phyloP scores from a whole-genome alignment of 768 basidiomycete species.

The Phylloporus rhodoxanthus region DNA sequence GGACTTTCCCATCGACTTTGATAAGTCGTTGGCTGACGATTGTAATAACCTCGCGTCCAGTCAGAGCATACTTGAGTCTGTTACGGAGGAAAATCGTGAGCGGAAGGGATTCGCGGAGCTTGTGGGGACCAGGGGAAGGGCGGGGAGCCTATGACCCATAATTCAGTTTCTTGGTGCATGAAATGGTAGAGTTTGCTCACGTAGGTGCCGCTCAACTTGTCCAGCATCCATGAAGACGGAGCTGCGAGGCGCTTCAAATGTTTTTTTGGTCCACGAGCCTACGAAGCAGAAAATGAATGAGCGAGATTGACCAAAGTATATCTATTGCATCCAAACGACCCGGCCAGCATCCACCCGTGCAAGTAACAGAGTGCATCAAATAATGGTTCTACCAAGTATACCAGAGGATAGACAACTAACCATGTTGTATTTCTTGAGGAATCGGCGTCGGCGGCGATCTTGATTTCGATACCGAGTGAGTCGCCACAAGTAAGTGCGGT shows the following conservation, averaged over 20 bases:
- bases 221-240: slow-evolving; percentile 99
- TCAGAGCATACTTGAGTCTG: slow-evolving; percentile 98
- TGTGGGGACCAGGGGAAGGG: slow-evolving; percentile 98
- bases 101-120: slow-evolving; percentile 96
- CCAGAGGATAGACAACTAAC: slow-evolving; percentile 21
- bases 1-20: slow-evolving; percentile 98
- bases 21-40: slow-evolving; percentile 96
- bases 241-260: slow-evolving; percentile 97
- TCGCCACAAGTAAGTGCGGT: background rate
- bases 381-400: background rate
- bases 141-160: slow-evolving; percentile 69
- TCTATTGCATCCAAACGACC: slow-evolving; percentile 16
- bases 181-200: slow-evolving; percentile 41
- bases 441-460: slow-evolving; percentile 15
- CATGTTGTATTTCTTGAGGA: slow-evolving; percentile 30
- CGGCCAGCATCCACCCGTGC: slow-evolving; percentile 26
- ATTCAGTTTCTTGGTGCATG: slow-evolving; percentile 4
- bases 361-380: background rate
- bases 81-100: slow-evolving; percentile 97
- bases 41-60: slow-evolving; percentile 88
- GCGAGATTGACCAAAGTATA: slow-evolving; percentile 1
- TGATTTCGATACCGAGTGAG: slow-evolving; percentile 17
- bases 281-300: slow-evolving; percentile 20
- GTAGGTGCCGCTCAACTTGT: slow-evolving; percentile 94
- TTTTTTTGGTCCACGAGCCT: slow-evolving; percentile 99